Conservation (phyloP, 139 green algal genomes). For the Chlorella sp. region DNA sequence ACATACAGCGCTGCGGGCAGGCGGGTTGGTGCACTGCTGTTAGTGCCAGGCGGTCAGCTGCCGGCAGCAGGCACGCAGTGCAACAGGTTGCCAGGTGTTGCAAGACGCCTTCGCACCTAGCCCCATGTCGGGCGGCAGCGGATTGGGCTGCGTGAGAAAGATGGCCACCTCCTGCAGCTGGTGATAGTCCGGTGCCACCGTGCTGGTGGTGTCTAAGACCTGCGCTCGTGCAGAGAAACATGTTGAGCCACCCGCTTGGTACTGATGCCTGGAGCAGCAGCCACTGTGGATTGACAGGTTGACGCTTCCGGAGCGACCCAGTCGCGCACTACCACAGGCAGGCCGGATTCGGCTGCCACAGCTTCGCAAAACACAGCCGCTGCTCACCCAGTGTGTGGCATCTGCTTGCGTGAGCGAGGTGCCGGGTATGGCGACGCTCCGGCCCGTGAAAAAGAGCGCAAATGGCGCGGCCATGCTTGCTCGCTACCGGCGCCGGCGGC, state of each 20-base stretch:
- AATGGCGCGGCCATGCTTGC: conserved; percentile 32
- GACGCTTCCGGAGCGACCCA: not conserved
- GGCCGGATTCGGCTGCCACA: not conserved
- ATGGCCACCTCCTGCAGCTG: conserved; percentile 43
- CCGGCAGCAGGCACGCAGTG: too few relatives aligned
- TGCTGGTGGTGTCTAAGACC: conserved; percentile 20
- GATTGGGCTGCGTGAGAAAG: conserved; percentile 20
- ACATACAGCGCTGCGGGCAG: conserved; percentile 34
- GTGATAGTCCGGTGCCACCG: conserved; percentile 33
- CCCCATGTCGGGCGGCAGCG: conserved; percentile 38
- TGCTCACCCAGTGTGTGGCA: conserved; percentile 50
- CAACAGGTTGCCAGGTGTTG: too few relatives aligned
- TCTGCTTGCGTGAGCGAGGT: conserved; percentile 42
- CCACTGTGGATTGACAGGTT: too few relatives aligned
- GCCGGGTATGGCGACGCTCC: conserved; percentile 14
- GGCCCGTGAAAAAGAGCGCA: conserved; percentile 39
- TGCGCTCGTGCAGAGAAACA: not conserved
- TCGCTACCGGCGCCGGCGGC: not conserved
- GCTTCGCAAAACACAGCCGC: not conserved
- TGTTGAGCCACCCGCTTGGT: too few relatives aligned
- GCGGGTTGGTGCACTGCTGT: too few relatives aligned
- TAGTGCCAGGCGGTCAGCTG: too few relatives aligned
- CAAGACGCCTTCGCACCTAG: conserved; percentile 1
- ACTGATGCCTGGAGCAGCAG: too few relatives aligned
- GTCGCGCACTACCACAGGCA: not conserved